Conservation (phyloP, 208 protist genomes). For the Crithidia acanthocephali region DNA sequence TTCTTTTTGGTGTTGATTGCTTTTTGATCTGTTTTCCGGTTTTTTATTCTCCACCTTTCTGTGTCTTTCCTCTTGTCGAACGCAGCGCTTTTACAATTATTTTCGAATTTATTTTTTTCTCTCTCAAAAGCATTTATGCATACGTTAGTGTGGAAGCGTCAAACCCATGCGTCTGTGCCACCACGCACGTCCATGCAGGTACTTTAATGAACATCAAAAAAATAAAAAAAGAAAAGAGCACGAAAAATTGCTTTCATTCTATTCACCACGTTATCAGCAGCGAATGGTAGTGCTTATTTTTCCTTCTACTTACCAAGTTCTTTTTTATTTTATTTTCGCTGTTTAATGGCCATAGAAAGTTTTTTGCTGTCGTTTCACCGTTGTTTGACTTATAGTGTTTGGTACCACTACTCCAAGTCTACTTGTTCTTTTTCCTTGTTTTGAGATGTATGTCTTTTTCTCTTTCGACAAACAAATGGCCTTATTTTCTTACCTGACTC, state of each 20-base stretch:
- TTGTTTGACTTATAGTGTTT: not conserved
- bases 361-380: not conserved
- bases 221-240: not conserved
- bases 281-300: not conserved
- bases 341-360: not conserved
- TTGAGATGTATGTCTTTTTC: constrained; percentile 9
- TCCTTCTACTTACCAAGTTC: not conserved
- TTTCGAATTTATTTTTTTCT: not conserved
- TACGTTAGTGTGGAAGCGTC: not conserved
- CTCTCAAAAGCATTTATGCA: not conserved
- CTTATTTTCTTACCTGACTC: not conserved
- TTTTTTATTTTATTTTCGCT: not conserved
- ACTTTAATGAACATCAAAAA: not conserved
- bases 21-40: not conserved
- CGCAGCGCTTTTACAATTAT: not conserved
- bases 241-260: not conserved
- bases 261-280: not conserved
- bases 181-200: not conserved
- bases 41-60: not conserved
- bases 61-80: not conserved
- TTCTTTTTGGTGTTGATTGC: not conserved
- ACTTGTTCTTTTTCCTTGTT: not conserved
- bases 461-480: not conserved
- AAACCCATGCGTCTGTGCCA: constrained; percentile 1
- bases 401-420: too few species aligned